Percentiles rank a stretch among this genome's conserved stretches.
phyloP scores from a whole-genome alignment of 1,284 basidiomycete genomes.

The Heterobasidion parviporum region DNA sequence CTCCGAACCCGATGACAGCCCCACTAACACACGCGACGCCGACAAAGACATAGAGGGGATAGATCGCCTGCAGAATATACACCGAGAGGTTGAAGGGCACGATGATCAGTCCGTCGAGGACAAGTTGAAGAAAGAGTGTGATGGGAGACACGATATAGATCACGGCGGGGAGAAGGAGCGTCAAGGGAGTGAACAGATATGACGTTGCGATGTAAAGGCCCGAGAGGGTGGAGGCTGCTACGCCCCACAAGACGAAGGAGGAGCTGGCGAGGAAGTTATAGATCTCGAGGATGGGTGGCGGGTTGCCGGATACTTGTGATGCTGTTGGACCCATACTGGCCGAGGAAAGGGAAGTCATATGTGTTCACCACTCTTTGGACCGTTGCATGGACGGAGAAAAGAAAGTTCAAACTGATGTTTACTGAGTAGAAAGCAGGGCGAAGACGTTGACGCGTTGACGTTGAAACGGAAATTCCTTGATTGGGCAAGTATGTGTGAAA shows the following conservation, averaged over 20 bases:
- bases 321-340: neutral
- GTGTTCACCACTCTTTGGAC: no score
- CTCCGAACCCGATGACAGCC: conserved; percentile 36
- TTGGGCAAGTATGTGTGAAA: no score
- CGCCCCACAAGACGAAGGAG: conserved; percentile 8
- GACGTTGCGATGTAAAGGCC: conserved; percentile 13
- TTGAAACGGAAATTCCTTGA: no score
- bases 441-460: no score
- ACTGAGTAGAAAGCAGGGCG: no score
- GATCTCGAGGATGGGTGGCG: conserved; percentile 9
- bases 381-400: no score
- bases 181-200: conserved; percentile 24
- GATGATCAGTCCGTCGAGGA: conserved; percentile 33
- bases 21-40: conserved; percentile 52
- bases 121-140: conserved; percentile 32
- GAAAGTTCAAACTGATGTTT: no score
- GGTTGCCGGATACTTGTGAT: neutral
- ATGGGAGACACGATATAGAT: conserved; percentile 44
- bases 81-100: conserved; percentile 35
- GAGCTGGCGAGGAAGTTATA: conserved; percentile 15
- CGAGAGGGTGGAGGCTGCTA: conserved; percentile 9
- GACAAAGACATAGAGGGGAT: conserved; percentile 54
- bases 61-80: conserved; percentile 36
- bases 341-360: no score
- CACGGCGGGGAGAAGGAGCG: conserved; percentile 26